Conservation (phyloP, 208 protist species). For the Perkinsela sp. region DNA sequence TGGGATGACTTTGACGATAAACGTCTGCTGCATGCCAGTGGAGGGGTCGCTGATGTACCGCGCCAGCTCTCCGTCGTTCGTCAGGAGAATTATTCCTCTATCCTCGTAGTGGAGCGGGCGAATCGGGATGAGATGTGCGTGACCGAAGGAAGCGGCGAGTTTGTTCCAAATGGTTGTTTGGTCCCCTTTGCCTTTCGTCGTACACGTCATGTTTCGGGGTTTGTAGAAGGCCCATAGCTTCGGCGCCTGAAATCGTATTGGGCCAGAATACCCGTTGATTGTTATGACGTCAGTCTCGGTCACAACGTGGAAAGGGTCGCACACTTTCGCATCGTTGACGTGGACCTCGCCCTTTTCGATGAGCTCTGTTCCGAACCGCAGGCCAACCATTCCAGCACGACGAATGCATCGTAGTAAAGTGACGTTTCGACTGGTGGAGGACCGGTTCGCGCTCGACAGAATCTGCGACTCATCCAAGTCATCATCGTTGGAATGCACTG, state of each 20-base stretch:
- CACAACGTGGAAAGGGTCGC: not conserved
- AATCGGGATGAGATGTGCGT: constrained; percentile 52
- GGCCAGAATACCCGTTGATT: not conserved
- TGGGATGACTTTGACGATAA: constrained; percentile 36
- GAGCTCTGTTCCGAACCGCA: not conserved
- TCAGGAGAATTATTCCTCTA: constrained; percentile 42
- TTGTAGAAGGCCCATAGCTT: not conserved
- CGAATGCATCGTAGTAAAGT: not conserved
- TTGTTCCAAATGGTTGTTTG: constrained; percentile 16
- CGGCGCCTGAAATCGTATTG: not conserved
- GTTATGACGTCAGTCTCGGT: not conserved
- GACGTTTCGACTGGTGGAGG: not conserved
- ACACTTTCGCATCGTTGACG: not conserved
- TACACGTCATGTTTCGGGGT: not conserved
- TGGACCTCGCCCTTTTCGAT: not conserved
- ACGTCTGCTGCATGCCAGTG: constrained; percentile 45
- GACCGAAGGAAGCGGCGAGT: constrained; percentile 39
- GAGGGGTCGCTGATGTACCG: constrained; percentile 34
- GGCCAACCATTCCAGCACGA: not conserved
- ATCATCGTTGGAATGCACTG: no score
- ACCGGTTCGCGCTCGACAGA: no score
- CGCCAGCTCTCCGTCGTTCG: constrained; percentile 57
- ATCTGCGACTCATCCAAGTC: no score
- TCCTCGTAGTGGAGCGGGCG: constrained; percentile 46
- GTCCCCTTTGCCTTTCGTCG: not conserved